phyloP scores from a whole-genome alignment of 345 rosid genomes.

The Eutrema yunnanense region DNA sequence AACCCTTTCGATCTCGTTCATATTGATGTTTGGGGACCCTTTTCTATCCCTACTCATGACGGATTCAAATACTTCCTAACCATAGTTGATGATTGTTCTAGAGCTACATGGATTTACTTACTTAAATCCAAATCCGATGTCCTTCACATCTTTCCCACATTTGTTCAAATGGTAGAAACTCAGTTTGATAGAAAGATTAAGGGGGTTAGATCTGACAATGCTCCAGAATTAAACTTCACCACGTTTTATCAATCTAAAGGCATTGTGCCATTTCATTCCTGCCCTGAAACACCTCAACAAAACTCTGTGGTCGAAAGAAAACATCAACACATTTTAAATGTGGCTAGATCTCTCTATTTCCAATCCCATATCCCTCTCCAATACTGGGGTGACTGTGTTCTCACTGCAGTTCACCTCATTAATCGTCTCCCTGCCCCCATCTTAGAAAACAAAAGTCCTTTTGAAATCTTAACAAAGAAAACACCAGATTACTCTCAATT shows the following conservation, averaged over 20 bases:
- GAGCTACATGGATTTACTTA: neutral
- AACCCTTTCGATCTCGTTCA: neutral
- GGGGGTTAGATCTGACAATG: neutral
- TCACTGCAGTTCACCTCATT: neutral
- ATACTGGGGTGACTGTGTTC: neutral
- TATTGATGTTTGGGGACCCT: neutral
- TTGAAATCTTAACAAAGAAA: neutral
- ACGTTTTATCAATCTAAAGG: neutral
- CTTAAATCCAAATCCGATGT: neutral
- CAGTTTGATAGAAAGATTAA: neutral
- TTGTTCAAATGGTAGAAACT: neutral
- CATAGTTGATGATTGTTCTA: neutral
- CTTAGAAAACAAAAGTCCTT: neutral
- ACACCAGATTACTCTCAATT: neutral
- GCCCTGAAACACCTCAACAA: neutral
- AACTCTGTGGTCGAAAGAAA: neutral
- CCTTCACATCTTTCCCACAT: rapidly evolving
- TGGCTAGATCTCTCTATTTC: too few relatives aligned
- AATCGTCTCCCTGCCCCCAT: neutral
- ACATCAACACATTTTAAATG: neutral
- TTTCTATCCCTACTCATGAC: neutral
- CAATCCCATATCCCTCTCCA: neutral
- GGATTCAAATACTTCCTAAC: neutral
- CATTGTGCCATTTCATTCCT: neutral
- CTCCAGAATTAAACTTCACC: neutral